Conservation (phyloP, 345 rosid genomes). For the Hibiscus mutabilis region DNA sequence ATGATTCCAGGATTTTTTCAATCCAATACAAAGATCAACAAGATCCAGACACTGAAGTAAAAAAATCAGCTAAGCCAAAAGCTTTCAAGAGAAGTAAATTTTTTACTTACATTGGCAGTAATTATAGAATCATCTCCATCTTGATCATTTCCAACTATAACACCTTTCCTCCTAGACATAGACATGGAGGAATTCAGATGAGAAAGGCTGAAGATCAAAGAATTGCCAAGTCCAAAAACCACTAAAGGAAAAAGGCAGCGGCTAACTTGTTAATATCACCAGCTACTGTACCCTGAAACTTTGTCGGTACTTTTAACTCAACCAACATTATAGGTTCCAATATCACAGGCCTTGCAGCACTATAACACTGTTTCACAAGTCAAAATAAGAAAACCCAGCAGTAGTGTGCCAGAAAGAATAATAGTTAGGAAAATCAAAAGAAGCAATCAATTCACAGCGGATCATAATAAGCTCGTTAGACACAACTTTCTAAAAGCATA, state of each 20-base stretch:
- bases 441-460: not conserved
- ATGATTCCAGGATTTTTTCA: not conserved
- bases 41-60: not conserved
- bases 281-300: conserved; percentile 93
- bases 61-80: not conserved
- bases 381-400: not conserved
- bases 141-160: conserved; percentile 93
- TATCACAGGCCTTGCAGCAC: conserved; percentile 83
- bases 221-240: not conserved
- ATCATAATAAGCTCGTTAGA: not conserved
- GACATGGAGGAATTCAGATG: conserved; percentile 1
- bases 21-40: not conserved
- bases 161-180: conserved; percentile 83
- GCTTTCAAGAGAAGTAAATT: not conserved
- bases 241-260: conserved; percentile 1
- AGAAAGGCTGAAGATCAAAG: not conserved
- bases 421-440: not conserved
- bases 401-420: not conserved
- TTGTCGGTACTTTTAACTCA: conserved; percentile 94
- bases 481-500: conserved; percentile 91
- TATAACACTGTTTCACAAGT: conserved; percentile 51
- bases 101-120: conserved; percentile 55
- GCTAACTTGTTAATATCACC: conserved; percentile 96
- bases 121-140: conserved; percentile 91
- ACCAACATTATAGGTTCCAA: conserved; percentile 96